These are phyloP conservation scores for Hyphodiscus sp. DNA, from an alignment of 2,329 filamentous ascomycete genomes.

Conservation along the genomic window DNA sequence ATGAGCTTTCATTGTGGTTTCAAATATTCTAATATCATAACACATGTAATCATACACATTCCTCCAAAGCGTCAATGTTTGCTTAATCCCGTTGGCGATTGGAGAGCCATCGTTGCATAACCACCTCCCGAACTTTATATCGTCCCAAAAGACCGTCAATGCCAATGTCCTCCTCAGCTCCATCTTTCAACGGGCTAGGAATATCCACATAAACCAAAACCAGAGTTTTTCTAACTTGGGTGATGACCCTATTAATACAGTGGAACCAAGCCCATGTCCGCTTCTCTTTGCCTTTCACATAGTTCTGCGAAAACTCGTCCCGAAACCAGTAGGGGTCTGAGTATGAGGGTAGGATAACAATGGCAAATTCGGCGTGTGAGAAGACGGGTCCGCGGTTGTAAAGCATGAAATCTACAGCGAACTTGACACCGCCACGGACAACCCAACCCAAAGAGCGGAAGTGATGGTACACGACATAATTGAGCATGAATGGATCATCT, in stretches of 20 bases:
- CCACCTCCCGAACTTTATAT: conserved; percentile 75
- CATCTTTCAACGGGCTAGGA: conserved; percentile 55
- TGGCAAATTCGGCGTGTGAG: conserved; percentile 86
- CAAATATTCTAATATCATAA: neutral
- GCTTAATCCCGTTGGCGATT: conserved; percentile 47
- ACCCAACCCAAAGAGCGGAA: conserved; percentile 96
- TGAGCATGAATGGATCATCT: conserved; percentile 78
- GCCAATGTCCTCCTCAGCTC: conserved; percentile 42
- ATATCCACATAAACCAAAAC: conserved; percentile 89
- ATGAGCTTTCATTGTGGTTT: too few species aligned
- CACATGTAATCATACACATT: neutral
- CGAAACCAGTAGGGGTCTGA: conserved; percentile 63
- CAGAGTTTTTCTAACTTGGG: conserved; percentile 83
- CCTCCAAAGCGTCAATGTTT: neutral
- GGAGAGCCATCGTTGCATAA: conserved; percentile 75
- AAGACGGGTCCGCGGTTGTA: conserved; percentile 93
- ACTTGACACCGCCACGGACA: conserved; percentile 86
- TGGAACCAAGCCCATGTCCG: conserved; percentile 79
- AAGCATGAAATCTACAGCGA: conserved; percentile 89
- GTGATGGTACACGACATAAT: conserved; percentile 90
- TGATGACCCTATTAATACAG: conserved; percentile 81
- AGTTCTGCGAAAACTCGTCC: conserved; percentile 39
- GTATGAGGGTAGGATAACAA: conserved; percentile 80
- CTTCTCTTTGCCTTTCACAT: conserved; percentile 43
- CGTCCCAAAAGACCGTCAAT: conserved; percentile 57